phyloP scores from a whole-genome alignment of 1,284 basidiomycete genomes.

The Ustilago shanxiensis region DNA sequence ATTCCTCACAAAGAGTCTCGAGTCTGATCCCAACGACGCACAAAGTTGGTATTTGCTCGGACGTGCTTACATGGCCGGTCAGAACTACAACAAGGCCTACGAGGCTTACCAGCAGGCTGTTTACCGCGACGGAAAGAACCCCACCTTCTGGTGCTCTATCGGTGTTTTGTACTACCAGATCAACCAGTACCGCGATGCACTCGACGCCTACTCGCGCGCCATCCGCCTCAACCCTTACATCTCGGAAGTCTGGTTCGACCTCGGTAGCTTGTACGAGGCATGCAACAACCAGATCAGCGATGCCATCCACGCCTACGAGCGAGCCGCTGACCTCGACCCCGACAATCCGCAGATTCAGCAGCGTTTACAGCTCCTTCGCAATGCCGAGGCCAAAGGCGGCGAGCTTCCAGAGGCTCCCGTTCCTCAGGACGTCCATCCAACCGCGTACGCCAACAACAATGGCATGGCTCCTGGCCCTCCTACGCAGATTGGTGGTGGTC shows the following conservation, averaged over 20 bases:
- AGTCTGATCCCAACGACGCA: constrained; percentile 88
- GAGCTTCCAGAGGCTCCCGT: constrained; percentile 84
- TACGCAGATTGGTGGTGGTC: constrained; percentile 55
- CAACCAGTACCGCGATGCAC: constrained; percentile 97
- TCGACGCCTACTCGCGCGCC: constrained; percentile 97
- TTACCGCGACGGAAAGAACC: constrained; percentile 97
- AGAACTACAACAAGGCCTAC: constrained; percentile 99
- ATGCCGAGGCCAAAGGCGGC: constrained; percentile 82
- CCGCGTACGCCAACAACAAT: constrained; percentile 76
- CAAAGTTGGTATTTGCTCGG: constrained; percentile 99
- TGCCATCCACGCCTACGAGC: constrained; percentile 91
- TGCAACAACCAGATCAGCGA: constrained; percentile 99
- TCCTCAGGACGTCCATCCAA: constrained; percentile 94
- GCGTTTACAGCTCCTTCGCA: constrained; percentile 76
- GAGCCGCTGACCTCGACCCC: constrained; percentile 67
- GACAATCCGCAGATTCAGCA: constrained; percentile 66
- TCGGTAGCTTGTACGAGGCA: constrained; percentile 94
- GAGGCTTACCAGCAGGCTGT: constrained; percentile 99
- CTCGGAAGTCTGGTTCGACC: constrained; percentile 98
- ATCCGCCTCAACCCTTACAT: constrained; percentile 99
- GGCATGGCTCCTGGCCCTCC: constrained; percentile 59
- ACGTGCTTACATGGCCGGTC: constrained; percentile 97
- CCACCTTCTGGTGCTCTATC: constrained; percentile 99
- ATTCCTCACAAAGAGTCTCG: constrained; percentile 86
- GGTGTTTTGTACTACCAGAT: constrained; percentile 99